phyloP scores from a whole-genome alignment of 2,329 filamentous ascomycete species.

The Cladophialophora immunda region DNA sequence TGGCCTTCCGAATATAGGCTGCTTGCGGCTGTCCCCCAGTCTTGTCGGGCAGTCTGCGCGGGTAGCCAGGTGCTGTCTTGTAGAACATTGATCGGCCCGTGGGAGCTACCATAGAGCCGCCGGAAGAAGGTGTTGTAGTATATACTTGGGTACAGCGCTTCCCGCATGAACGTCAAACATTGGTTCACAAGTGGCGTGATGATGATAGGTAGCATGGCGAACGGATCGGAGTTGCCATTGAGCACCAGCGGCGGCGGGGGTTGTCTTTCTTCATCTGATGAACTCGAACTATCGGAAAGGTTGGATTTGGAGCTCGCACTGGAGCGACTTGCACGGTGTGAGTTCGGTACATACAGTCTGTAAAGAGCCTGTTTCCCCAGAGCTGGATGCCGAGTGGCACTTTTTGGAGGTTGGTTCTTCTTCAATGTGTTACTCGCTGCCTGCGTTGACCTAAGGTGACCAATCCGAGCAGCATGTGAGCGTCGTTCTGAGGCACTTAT shows the following conservation, averaged over 20 bases:
- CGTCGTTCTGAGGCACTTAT: constrained; percentile 5
- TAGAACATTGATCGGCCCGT: constrained; percentile 7
- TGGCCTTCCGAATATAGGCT: constrained; percentile 9
- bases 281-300: not conserved
- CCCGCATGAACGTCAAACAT: constrained; percentile 8
- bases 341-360: not conserved
- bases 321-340: not conserved
- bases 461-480: constrained; percentile 11
- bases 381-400: not conserved
- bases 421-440: not conserved
- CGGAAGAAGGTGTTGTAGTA: constrained; percentile 14
- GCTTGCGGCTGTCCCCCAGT: constrained; percentile 1
- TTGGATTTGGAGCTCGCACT: not conserved
- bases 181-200: constrained; percentile 13
- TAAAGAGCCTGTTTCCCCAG: constrained; percentile 3
- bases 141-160: constrained; percentile 9
- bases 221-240: constrained; percentile 19
- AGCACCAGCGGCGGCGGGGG: constrained; percentile 6
- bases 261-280: constrained; percentile 1
- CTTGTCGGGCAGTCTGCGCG: constrained; percentile 5
- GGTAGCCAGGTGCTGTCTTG: constrained; percentile 15
- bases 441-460: not conserved
- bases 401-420: not conserved
- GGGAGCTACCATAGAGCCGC: constrained; percentile 1
- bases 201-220: constrained; percentile 2